phyloP scores from a whole-genome alignment of 768 basidiomycete genomes.

The Boletus tylopilopsis region DNA sequence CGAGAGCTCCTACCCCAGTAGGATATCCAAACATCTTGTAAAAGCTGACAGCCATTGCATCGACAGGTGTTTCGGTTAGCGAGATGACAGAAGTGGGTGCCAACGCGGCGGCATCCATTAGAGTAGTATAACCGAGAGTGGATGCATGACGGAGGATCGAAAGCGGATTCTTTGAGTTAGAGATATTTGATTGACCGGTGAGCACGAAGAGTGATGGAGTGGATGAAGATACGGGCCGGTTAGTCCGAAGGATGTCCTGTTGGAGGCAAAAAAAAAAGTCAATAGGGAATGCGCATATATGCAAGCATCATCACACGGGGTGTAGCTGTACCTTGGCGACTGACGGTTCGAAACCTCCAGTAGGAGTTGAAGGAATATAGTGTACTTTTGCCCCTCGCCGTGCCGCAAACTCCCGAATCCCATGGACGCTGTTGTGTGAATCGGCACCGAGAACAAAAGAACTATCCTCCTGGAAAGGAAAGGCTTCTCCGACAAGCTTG shows the following conservation, averaged over 20 bases:
- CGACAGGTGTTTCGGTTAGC: slow-evolving; percentile 61
- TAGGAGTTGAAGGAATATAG: slow-evolving; percentile 62
- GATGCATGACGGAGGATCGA: slow-evolving; percentile 62
- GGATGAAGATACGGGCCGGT: slow-evolving; percentile 38
- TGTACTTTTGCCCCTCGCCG: slow-evolving; percentile 51
- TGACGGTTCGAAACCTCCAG: slow-evolving; percentile 60
- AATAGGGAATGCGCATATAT: slow-evolving; percentile 18
- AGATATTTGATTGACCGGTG: slow-evolving; percentile 80
- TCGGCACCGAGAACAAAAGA: slow-evolving; percentile 68
- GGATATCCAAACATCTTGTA: slow-evolving; percentile 93
- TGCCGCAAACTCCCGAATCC: slow-evolving; percentile 69
- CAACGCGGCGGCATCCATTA: slow-evolving; percentile 82
- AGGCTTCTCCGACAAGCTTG: slow-evolving; percentile 80
- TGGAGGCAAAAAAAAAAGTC: neutral
- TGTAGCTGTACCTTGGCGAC: slow-evolving; percentile 52
- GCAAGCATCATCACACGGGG: neutral
- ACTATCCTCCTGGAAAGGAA: slow-evolving; percentile 59
- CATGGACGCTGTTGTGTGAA: slow-evolving; percentile 83
- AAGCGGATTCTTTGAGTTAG: slow-evolving; percentile 69
- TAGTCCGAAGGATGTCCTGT: slow-evolving; percentile 52
- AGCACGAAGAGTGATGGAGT: slow-evolving; percentile 64
- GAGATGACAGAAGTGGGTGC: slow-evolving; percentile 70
- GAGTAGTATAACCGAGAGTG: slow-evolving; percentile 64
- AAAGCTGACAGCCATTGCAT: slow-evolving; percentile 81
- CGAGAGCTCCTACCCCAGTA: slow-evolving; percentile 76